Percentiles rank a stretch among this genome's conserved stretches.
Conservation (phyloP, 169 alveolate genomes). For the Pseudocohnilembus persalinus region DNA sequence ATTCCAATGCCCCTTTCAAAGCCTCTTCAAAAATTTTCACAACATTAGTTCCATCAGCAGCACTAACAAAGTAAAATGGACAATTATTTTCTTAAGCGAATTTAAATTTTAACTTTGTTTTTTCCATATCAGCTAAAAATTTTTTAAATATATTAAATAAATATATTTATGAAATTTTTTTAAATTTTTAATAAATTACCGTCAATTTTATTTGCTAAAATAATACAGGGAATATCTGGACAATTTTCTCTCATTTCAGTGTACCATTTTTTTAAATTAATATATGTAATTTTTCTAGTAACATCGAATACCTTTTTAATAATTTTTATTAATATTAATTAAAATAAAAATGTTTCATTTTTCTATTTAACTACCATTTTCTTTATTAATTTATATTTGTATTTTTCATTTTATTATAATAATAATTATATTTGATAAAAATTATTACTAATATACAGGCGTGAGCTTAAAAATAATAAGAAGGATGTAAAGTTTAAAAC, state of each 20-base stretch:
- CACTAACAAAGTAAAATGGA: conserved; percentile 85
- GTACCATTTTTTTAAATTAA: conserved; percentile 82
- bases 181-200: conserved; percentile 17
- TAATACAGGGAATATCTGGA: conserved; percentile 86
- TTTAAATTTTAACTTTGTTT: conserved; percentile 67
- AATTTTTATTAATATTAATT: no score
- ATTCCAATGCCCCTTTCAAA: conserved; percentile 60
- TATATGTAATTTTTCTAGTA: conserved; percentile 86
- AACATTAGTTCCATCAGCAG: conserved; percentile 91
- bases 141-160: not conserved
- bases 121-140: conserved; percentile 48
- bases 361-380: no score
- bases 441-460: conserved; percentile 80
- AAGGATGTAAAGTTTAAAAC: conserved; percentile 81
- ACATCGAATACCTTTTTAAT: conserved; percentile 70
- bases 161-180: not conserved
- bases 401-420: no score
- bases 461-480: conserved; percentile 85
- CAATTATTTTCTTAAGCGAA: conserved; percentile 81
- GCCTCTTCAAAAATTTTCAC: conserved; percentile 80
- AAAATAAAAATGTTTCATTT: not conserved
- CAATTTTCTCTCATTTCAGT: conserved; percentile 77
- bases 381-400: no score
- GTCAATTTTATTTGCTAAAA: conserved; percentile 89
- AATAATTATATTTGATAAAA: not conserved